phyloP scores from a whole-genome alignment of 1,284 basidiomycete genomes.

The Pyrrhoderma noxium region DNA sequence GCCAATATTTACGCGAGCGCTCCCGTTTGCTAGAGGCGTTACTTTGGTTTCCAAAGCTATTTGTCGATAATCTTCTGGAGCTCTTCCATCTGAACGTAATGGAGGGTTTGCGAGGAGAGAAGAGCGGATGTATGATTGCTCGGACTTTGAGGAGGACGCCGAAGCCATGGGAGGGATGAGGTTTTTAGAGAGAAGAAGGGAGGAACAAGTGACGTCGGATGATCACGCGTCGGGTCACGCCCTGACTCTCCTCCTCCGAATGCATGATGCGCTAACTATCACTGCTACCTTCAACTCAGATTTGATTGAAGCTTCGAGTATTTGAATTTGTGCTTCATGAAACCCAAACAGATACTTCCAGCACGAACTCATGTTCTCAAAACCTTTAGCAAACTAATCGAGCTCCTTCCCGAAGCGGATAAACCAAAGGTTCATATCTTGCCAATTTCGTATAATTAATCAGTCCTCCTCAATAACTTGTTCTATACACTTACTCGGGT shows the following conservation, averaged over 20 bases:
- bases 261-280: background rate
- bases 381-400: constrained; percentile 23
- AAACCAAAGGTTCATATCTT: constrained; percentile 40
- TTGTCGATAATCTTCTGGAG: constrained; percentile 51
- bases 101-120: constrained; percentile 50
- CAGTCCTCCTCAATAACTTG: background rate
- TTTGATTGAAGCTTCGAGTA: no score
- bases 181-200: background rate
- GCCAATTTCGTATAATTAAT: background rate
- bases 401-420: constrained; percentile 40
- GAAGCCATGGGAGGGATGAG: constrained; percentile 18
- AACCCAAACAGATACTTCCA: background rate
- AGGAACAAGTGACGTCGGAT: no score
- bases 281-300: constrained; percentile 6
- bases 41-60: constrained; percentile 70
- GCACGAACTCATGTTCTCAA: constrained; percentile 13
- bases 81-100: constrained; percentile 61
- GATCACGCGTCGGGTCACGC: no score
- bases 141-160: constrained; percentile 58
- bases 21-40: constrained; percentile 71
- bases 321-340: no score
- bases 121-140: constrained; percentile 64
- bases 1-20: constrained; percentile 63
- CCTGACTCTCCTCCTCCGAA: no score
- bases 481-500: background rate